Percentiles rank a stretch among this genome's conserved stretches.
These are phyloP conservation scores for Balakata baccata DNA, from an alignment of 345 rosid genomes.

Conservation along the genomic window DNA sequence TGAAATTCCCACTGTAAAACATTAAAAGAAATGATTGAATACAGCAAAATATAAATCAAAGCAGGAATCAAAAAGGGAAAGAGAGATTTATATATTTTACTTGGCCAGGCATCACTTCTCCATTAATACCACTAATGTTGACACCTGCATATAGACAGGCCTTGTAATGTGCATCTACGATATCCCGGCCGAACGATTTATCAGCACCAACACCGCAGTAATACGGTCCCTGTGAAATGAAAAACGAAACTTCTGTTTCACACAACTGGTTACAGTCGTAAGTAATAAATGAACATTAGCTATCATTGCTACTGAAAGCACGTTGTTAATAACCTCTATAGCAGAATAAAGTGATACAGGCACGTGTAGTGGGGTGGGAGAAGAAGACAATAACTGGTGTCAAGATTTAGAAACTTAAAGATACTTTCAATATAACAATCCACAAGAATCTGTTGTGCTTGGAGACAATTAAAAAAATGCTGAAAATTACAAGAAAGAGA, in stretches of 20 bases:
- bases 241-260: not conserved
- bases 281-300: not conserved
- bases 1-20: constrained; percentile 85
- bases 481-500: not conserved
- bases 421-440: too few species aligned
- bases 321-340: not conserved
- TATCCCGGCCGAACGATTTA: constrained; percentile 84
- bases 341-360: not conserved
- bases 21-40: not conserved
- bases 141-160: constrained; percentile 89
- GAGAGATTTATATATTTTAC: constrained; percentile 24
- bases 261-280: not conserved
- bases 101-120: constrained; percentile 99
- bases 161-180: constrained; percentile 92
- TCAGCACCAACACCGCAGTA: constrained; percentile 83
- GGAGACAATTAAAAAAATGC: too few species aligned
- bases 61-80: not conserved
- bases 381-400: not conserved
- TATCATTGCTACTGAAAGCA: too few species aligned
- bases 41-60: not conserved
- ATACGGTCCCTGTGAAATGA: constrained; percentile 74
- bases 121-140: constrained; percentile 86
- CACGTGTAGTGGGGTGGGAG: not conserved
- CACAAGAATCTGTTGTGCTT: too few species aligned
- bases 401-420: too few species aligned